Percentiles rank a stretch among this genome's conserved stretches.
These are phyloP conservation scores for Mycosphaerelloides madeirae DNA, from an alignment of 2,329 filamentous ascomycete species.

Conservation along the genomic window DNA sequence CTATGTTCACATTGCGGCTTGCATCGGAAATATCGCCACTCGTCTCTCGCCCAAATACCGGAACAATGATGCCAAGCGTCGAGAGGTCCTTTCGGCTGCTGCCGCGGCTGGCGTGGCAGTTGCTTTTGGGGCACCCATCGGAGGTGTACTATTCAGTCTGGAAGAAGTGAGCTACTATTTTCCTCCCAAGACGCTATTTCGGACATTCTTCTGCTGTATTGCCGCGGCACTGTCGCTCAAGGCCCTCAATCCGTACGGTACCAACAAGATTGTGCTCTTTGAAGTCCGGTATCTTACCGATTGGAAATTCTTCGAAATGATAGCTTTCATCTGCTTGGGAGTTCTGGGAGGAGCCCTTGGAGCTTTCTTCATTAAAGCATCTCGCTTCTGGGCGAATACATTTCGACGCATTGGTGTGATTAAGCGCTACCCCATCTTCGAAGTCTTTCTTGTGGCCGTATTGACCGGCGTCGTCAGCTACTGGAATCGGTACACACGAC, in stretches of 20 bases:
- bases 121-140: slow-evolving; percentile 85
- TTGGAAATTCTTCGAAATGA: slow-evolving; percentile 91
- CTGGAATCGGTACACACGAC: slow-evolving; percentile 86
- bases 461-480: slow-evolving; percentile 81
- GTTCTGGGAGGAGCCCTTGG: slow-evolving; percentile 78
- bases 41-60: slow-evolving; percentile 94
- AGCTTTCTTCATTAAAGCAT: slow-evolving; percentile 95
- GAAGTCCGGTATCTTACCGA: slow-evolving; percentile 85
- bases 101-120: slow-evolving; percentile 90
- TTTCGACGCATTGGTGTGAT: slow-evolving; percentile 78
- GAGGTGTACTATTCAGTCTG: slow-evolving; percentile 85
- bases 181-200: slow-evolving; percentile 91
- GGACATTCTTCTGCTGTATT: slow-evolving; percentile 98
- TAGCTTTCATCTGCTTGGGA: slow-evolving; percentile 79
- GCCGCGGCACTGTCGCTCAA: slow-evolving; percentile 82
- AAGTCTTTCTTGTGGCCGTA: slow-evolving; percentile 82
- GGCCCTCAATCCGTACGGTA: slow-evolving; percentile 93
- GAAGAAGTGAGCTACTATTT: slow-evolving; percentile 98
- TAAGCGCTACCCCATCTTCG: slow-evolving; percentile 77
- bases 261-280: slow-evolving; percentile 93
- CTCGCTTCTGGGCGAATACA: slow-evolving; percentile 78
- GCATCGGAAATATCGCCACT: slow-evolving; percentile 90
- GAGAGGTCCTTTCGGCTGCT: slow-evolving; percentile 88
- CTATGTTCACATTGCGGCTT: slow-evolving; percentile 95
- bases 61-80: slow-evolving; percentile 85